A percentile compares a stretch with the other conserved stretches of the same genome.
phyloP scores from a whole-genome alignment of 345 rosid genomes.

The Hibiscus mutabilis region DNA sequence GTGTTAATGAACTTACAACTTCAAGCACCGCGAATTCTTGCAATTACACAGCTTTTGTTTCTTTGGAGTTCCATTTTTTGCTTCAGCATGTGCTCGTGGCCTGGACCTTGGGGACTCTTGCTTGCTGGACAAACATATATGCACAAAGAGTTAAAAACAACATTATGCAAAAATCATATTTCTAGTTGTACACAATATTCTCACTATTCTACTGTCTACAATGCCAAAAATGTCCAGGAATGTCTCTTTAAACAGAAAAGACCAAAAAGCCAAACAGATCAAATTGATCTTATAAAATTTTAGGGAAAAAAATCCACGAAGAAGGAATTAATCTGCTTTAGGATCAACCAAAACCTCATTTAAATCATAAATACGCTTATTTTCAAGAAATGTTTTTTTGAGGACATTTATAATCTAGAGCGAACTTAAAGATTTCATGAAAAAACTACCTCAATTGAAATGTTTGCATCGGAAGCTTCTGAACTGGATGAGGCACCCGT shows the following conservation, averaged over 20 bases:
- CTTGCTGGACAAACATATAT: constrained; percentile 10
- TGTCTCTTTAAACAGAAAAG: neutral
- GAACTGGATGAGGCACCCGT: constrained; percentile 36
- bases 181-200: neutral
- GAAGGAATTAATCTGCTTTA: neutral
- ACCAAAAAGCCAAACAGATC: neutral
- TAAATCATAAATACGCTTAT: neutral
- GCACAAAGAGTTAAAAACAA: neutral
- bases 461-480: constrained; percentile 27
- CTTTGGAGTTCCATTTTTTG: constrained; percentile 50
- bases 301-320: neutral
- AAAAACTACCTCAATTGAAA: constrained; percentile 27
- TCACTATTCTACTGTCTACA: neutral
- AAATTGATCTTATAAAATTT: neutral
- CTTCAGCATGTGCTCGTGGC: constrained; percentile 16
- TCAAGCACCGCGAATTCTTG: constrained; percentile 66
- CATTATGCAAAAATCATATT: neutral
- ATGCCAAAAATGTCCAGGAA: neutral
- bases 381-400: neutral
- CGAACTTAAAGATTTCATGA: neutral
- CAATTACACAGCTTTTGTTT: constrained; percentile 70
- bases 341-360: neutral
- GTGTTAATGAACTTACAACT: constrained; percentile 45
- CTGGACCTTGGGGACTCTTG: constrained; percentile 12
- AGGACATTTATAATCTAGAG: neutral